These are phyloP conservation scores for Papilionanthe hybrid DNA, from an alignment of 116 monocot species.

Conservation along the genomic window DNA sequence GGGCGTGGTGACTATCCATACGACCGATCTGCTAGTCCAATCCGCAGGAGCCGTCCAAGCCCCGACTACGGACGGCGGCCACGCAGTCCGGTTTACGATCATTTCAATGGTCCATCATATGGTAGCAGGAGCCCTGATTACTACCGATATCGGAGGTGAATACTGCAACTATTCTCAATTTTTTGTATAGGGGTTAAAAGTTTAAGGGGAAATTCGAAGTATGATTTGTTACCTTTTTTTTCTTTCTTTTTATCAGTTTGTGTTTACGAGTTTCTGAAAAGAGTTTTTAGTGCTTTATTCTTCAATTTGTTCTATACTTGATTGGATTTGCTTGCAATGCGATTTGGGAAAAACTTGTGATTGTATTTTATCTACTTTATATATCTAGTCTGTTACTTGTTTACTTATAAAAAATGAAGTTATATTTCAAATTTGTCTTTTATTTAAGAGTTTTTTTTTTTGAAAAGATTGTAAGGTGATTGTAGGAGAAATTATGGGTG, in stretches of 20 bases:
- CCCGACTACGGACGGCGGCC: constrained; percentile 70
- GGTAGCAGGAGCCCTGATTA: constrained; percentile 36
- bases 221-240: background rate
- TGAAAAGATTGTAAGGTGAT: background rate
- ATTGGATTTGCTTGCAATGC: background rate
- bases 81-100: constrained; percentile 54
- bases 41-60: constrained; percentile 40
- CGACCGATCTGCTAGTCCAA: constrained; percentile 61
- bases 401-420: background rate
- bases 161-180: background rate
- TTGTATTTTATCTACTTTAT: background rate
- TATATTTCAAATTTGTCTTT: background rate
- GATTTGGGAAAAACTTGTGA: background rate
- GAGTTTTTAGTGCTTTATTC: background rate
- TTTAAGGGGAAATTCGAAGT: background rate
- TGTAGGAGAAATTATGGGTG: background rate
- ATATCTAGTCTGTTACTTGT: background rate
- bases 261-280: background rate
- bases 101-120: constrained; percentile 23
- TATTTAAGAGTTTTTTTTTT: background rate
- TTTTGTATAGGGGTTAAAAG: background rate
- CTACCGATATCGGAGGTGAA: constrained; percentile 51
- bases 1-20: constrained; percentile 38
- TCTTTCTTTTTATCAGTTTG: background rate
- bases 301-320: background rate